Evolutionary conservation across 108 stramenopile genomes (phyloP), one percentile per base, ranked within the genome.

Genomic region (Epithemia pelagica): DNA sequence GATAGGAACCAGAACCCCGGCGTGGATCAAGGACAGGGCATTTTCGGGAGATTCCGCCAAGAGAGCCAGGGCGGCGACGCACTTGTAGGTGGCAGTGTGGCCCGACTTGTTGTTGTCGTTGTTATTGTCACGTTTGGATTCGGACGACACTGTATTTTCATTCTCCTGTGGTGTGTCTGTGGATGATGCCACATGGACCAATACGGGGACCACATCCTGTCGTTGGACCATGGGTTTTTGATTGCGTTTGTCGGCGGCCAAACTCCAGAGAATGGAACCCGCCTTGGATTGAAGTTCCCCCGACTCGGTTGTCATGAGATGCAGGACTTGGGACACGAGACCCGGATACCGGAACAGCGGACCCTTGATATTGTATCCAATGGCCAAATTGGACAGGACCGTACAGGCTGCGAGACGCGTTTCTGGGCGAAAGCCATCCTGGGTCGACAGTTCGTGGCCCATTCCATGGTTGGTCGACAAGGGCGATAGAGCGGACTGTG

Each of bases 351-450:
- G 69, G 64, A 94, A 94, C 92, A 94, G 90, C 53, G 92, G 88
- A 58, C 89, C 89, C 86, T 94, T 94, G 73, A 90, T 91, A 74
- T 91, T 89, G 74, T 94, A 94, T 3, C 92, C 92, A 77, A 94
- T 94, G 24, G 92, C 92, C 28, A 94, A 72, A 59, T 94, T 94
- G 28, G 88, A 89, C 20, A 94, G 67, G 3, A 89, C 92, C 26
- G 92, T 90, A 62, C 92, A 94, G 5, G 89, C 89, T 80, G 90
- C 89, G 59, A 94, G 81, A 20, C 92, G 69, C 3, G 92, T 89
- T 67, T 94, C 92, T 27, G 81, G 88, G 10, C 10, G 15, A 28
- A 67, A 78, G 26, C 66, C 59, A n/a, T 66, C 15, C n/a, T n/a
- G n/a, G n/a, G n/a, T n/a, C n/a, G n/a, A n/a, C n/a, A n/a, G n/a